Percentiles rank a stretch among this genome's conserved stretches.
phyloP scores from a whole-genome alignment of 768 basidiomycete genomes.

The Calvatia gigantea region DNA sequence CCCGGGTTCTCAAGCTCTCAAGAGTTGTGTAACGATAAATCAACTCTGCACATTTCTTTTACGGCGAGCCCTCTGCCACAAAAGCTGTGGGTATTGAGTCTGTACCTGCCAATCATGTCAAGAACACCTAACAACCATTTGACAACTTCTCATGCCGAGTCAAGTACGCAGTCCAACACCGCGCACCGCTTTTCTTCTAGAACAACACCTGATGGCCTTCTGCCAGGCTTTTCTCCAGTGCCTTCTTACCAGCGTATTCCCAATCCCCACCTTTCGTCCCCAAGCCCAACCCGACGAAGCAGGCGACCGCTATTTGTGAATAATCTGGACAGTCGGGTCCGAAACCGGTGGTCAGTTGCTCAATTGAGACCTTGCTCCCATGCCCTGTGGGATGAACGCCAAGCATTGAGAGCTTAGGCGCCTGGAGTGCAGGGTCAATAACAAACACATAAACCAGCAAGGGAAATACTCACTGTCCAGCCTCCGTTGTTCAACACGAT shows the following conservation, averaged over 20 bases:
- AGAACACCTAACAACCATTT: neutral
- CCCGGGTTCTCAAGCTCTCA: too few relatives aligned
- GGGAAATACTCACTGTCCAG: conserved; percentile 44
- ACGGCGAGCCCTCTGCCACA: neutral
- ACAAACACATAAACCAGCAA: neutral
- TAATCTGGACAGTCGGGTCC: conserved; percentile 62
- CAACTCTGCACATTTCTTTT: too few relatives aligned
- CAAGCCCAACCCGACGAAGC: conserved; percentile 64
- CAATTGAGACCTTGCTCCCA: conserved; percentile 43
- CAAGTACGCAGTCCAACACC: conserved; percentile 58
- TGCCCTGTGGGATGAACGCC: conserved; percentile 58
- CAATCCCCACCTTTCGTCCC: conserved; percentile 16
- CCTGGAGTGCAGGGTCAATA: conserved; percentile 26
- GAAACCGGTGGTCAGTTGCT: conserved; percentile 58
- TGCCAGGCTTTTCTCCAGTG: conserved; percentile 29
- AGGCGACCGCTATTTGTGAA: conserved; percentile 57
- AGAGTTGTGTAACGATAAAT: too few relatives aligned
- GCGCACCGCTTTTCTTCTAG: conserved; percentile 58
- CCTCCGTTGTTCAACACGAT: conserved; percentile 72
- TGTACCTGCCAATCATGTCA: neutral
- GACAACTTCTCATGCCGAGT: conserved; percentile 12
- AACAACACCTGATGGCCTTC: conserved; percentile 58
- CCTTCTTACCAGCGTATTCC: conserved; percentile 17
- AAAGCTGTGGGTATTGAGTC: neutral
- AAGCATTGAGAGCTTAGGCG: conserved; percentile 62